A percentile compares a stretch with the other conserved stretches of the same genome.
These are phyloP conservation scores for Ustilago crameri DNA, from an alignment of 1,284 basidiomycete species.

Conservation along the genomic window DNA sequence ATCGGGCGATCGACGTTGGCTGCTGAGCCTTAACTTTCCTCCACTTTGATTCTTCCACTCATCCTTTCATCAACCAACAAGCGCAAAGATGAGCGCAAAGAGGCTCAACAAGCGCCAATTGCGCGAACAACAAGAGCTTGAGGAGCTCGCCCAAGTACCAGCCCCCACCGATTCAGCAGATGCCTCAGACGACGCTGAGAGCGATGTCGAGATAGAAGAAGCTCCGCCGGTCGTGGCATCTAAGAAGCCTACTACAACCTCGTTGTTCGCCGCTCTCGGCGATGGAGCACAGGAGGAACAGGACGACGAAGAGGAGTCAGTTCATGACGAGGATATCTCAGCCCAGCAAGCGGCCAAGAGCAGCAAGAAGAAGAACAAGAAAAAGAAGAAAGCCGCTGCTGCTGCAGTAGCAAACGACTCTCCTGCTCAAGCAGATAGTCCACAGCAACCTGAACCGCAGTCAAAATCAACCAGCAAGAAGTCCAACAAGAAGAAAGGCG, in stretches of 20 bases:
- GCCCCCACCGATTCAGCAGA: conserved; percentile 17
- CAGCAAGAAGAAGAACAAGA: conserved; percentile 56
- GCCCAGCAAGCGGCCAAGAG: conserved; percentile 17
- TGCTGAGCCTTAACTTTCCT: conserved; percentile 9
- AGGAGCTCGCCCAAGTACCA: conserved; percentile 43
- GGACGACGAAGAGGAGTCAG: conserved; percentile 24
- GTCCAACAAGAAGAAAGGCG: conserved; percentile 27
- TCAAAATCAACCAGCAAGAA: conserved; percentile 30
- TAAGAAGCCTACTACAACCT: conserved; percentile 13
- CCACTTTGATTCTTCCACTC: not conserved
- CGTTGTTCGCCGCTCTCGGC: conserved; percentile 54
- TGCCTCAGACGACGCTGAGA: conserved; percentile 12
- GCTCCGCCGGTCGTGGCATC: not conserved
- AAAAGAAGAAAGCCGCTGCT: conserved; percentile 60
- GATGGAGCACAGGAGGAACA: conserved; percentile 26
- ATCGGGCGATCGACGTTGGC: conserved; percentile 8
- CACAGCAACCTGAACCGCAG: not conserved
- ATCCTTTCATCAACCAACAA: not conserved
- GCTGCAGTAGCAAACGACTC: not conserved
- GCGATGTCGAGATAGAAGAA: conserved; percentile 17
- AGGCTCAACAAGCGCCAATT: conserved; percentile 62
- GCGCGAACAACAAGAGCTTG: conserved; percentile 62
- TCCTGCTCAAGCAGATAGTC: not conserved
- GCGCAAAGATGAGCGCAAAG: conserved; percentile 48
- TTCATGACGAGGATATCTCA: conserved; percentile 36